phyloP scores from a whole-genome alignment of 306 rosid species.

The Gleditsia sinensis region DNA sequence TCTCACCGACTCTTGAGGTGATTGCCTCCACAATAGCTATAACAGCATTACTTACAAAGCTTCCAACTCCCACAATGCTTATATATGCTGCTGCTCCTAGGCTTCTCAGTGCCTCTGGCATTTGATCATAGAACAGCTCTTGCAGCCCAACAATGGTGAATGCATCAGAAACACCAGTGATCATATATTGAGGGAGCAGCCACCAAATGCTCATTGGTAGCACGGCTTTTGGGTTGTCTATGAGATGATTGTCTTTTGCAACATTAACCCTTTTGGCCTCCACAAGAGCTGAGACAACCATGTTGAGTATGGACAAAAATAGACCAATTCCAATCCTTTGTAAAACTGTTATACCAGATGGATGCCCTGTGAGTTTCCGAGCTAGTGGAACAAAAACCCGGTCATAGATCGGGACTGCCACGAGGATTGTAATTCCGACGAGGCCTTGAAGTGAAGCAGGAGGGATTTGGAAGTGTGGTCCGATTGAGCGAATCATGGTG shows the following conservation, averaged over 20 bases:
- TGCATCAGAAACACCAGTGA: slow-evolving; percentile 55
- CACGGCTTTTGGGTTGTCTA: slow-evolving; percentile 47
- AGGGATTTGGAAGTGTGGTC: slow-evolving; percentile 57
- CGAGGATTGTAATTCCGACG: slow-evolving; percentile 50
- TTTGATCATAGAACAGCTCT: slow-evolving; percentile 68
- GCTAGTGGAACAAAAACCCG: slow-evolving; percentile 49
- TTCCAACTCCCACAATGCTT: slow-evolving; percentile 63
- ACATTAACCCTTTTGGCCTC: slow-evolving; percentile 59
- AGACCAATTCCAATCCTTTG: slow-evolving; percentile 75
- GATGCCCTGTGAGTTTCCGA: slow-evolving; percentile 48
- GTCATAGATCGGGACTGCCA: slow-evolving; percentile 58
- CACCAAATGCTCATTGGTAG: slow-evolving; percentile 76
- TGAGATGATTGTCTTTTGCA: slow-evolving; percentile 44
- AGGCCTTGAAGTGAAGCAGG: slow-evolving; percentile 74
- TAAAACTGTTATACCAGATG: slow-evolving; percentile 61
- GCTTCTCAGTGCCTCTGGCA: slow-evolving; percentile 67
- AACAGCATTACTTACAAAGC: slow-evolving; percentile 47
- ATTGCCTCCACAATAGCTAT: slow-evolving; percentile 45
- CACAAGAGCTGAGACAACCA: slow-evolving; percentile 59
- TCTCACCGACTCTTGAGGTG: slow-evolving; percentile 32
- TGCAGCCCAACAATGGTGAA: slow-evolving; percentile 64
- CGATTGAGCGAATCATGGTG: slow-evolving; percentile 55
- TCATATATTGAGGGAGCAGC: slow-evolving; percentile 75
- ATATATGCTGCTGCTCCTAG: slow-evolving; percentile 76
- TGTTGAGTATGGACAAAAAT: slow-evolving; percentile 57